Base-by-base conservation (phyloP, 768 basidiomycete species). In the Coprinopsis marcescibilis region DNA sequence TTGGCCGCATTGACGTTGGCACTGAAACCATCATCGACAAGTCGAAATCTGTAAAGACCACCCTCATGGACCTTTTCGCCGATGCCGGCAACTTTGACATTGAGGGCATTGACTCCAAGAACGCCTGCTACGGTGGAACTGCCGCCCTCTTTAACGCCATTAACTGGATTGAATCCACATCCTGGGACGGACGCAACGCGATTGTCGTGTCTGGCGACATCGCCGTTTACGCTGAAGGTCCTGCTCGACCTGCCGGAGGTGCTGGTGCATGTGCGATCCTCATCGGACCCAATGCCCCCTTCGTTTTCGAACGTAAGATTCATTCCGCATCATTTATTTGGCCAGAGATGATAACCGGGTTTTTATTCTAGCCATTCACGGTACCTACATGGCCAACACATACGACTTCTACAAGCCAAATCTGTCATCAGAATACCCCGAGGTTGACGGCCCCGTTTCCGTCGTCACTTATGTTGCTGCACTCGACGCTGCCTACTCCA, bases 1-100 rank as follows among this genome's bases (percentile, higher is more conserved):
- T 99, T 64, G 96, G 96, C 48, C 93, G 96, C 54, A 83, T 99
- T 49, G 96, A 99, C 54, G 92, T 98, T 48, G 96, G 96, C 38
- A 99, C 96, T 20, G 96, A 99, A 66, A 97, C 96, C 32, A 90
- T 98, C 69, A 96, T 99, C 58, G 96, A 99, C 81, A 98, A 98
- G 73, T 94, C 92, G 34, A 99, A 99, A 69, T 89, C 95, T 5
- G 91, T 92, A 66, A 99, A 99, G 72, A 97, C 96, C 2, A 85
- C 89, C 48, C 80, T 99, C 51, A 98, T 99, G 96, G 92, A 97
- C 68, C 85, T 98, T 60, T 99, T 99, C 62, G 83, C 87, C 36
- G 82, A 80, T 49, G 80, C 84, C 24, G 93, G 93, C 48, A 99
- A 99, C 79, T 80, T 78, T 57, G 96, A 99, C 61, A 92, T 99